phyloP scores from a whole-genome alignment of 148 eudicot genomes.

The Suaeda aralocaspica region DNA sequence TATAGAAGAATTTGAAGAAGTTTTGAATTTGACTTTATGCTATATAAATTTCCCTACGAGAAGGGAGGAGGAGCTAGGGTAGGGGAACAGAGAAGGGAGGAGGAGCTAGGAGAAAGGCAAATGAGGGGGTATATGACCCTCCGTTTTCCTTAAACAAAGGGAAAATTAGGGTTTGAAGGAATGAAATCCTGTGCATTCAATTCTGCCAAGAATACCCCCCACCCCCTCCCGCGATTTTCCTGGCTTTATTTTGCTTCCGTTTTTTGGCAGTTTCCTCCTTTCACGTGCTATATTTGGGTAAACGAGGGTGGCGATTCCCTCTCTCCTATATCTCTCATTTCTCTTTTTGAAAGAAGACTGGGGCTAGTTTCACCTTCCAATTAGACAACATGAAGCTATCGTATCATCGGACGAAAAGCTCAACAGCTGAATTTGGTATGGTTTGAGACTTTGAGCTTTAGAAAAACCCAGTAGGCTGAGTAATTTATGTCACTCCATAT shows the following conservation, averaged over 20 bases:
- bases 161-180: neutral
- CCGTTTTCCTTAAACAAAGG: neutral
- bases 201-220: no score
- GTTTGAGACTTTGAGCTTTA: no score
- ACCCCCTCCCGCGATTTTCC: neutral
- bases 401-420: slow-evolving; percentile 2
- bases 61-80: neutral
- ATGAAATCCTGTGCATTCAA: neutral
- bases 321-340: neutral
- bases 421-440: slow-evolving; percentile 1
- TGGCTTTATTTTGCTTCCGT: slow-evolving; percentile 9
- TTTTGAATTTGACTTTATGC: neutral
- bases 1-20: neutral
- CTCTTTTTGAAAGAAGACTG: slow-evolving; percentile 6
- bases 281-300: neutral
- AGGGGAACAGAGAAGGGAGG: neutral
- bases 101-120: neutral
- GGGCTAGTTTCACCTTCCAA: neutral
- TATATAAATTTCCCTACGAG: no score
- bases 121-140: neutral
- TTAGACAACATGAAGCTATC: slow-evolving; percentile 10
- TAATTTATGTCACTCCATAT: neutral
- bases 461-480: no score
- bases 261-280: neutral
- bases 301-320: no score